These are phyloP conservation scores for Camellia japonica DNA, from an alignment of 148 eudicot species.

Conservation along the genomic window DNA sequence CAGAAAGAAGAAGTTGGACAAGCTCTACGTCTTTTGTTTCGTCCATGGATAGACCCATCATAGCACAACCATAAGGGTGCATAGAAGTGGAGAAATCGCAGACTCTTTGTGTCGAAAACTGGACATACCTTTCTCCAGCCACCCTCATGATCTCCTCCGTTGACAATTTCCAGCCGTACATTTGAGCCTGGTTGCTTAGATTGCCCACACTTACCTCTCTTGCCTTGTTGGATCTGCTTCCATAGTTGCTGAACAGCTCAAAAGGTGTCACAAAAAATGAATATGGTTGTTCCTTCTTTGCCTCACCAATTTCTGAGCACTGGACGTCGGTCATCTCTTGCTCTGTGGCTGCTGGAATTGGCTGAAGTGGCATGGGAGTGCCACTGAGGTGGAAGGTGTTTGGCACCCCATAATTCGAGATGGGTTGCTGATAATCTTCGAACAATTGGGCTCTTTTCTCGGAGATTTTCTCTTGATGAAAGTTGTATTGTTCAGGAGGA, in stretches of 20 bases:
- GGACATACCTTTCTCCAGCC: conserved; percentile 17
- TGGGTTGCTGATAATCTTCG: too few relatives aligned
- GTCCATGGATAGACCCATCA: conserved; percentile 8
- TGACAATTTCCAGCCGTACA: conserved; percentile 7
- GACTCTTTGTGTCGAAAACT: not conserved
- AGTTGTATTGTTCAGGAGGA: too few relatives aligned
- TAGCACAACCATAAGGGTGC: conserved; percentile 5
- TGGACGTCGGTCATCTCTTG: not conserved
- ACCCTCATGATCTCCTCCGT: conserved; percentile 18
- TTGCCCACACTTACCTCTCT: not conserved
- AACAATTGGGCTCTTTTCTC: too few relatives aligned
- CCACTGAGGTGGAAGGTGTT: not conserved
- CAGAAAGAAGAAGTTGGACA: conserved; percentile 14
- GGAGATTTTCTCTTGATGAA: too few relatives aligned
- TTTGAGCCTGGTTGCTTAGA: not conserved
- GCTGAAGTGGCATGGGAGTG: not conserved
- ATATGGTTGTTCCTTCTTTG: not conserved
- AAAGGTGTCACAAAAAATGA: not conserved
- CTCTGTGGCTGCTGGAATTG: not conserved
- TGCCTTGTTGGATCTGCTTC: not conserved
- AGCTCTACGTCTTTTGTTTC: conserved; percentile 20
- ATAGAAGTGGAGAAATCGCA: not conserved
- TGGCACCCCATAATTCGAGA: not conserved
- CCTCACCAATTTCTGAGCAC: not conserved
- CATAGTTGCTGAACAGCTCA: not conserved